These are phyloP conservation scores for Cyclotella cryptica DNA, from an alignment of 108 stramenopile species.

Conservation along the genomic window DNA sequence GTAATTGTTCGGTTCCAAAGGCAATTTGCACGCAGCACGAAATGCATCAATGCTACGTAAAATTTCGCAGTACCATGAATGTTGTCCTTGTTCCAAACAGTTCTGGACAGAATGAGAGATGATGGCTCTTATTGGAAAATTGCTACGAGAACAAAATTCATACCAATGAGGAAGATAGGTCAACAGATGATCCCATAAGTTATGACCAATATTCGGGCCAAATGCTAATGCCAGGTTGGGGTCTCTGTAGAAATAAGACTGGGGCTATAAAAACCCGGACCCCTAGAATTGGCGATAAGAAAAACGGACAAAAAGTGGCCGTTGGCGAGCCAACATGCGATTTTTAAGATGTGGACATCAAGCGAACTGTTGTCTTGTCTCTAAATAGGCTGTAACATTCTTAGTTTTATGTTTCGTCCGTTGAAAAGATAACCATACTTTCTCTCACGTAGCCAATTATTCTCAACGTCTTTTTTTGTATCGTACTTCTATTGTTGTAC, in stretches of 20 bases:
- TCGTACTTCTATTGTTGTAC: too few relatives aligned
- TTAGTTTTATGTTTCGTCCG: too few relatives aligned
- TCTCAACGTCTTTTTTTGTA: too few relatives aligned
- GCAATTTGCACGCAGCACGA: constrained; percentile 13
- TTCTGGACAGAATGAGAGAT: not conserved
- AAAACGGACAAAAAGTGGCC: too few relatives aligned
- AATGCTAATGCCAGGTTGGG: not conserved
- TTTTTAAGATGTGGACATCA: too few relatives aligned
- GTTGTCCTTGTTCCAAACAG: not conserved
- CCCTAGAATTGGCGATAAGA: too few relatives aligned
- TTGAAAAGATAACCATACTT: too few relatives aligned
- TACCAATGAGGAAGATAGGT: constrained; percentile 26
- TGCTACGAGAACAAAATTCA: not conserved
- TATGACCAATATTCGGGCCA: constrained; percentile 23
- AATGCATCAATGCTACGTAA: constrained; percentile 14
- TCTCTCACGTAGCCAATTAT: too few relatives aligned
- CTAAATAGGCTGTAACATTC: too few relatives aligned
- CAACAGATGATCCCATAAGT: constrained; percentile 21
- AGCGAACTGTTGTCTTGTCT: too few relatives aligned
- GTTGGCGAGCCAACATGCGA: too few relatives aligned
- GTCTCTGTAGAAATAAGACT: constrained; percentile 17
- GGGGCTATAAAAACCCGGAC: too few relatives aligned
- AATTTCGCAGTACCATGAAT: constrained; percentile 21
- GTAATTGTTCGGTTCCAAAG: not conserved
- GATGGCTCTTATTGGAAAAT: constrained; percentile 9